These are phyloP conservation scores for Castanopsis chinensis DNA, from an alignment of 306 rosid species.

Conservation along the genomic window DNA sequence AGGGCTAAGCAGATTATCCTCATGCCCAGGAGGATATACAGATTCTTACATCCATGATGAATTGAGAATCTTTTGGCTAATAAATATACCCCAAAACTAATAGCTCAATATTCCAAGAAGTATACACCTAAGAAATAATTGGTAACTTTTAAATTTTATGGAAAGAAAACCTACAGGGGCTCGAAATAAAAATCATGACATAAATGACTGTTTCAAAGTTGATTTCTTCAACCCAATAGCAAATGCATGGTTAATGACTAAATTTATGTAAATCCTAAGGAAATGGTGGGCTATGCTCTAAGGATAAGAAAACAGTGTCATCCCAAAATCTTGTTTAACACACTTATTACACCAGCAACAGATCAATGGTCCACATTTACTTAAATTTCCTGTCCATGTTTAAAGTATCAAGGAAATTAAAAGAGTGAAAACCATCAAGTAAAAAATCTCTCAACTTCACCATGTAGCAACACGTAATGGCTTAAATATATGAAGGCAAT, in stretches of 20 bases:
- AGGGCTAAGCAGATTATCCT: no score
- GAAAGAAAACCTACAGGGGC: no score
- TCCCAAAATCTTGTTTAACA: no score
- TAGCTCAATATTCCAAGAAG: slow-evolving; percentile 7
- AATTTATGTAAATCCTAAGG: neutral
- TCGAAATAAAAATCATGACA: neutral
- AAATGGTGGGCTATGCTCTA: neutral
- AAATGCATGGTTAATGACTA: no score
- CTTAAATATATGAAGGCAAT: no score
- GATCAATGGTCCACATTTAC: neutral
- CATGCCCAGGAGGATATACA: neutral
- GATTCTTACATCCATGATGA: neutral
- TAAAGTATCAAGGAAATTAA: no score
- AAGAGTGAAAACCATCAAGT: no score
- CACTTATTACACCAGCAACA: neutral
- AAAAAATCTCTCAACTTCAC: no score
- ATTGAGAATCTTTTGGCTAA: neutral
- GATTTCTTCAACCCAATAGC: neutral
- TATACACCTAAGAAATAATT: neutral
- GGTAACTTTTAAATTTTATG: neutral
- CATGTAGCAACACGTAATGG: no score
- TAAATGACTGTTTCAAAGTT: neutral
- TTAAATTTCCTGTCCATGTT: neutral
- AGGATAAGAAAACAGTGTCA: neutral
- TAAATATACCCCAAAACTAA: neutral